A percentile compares a stretch with the other conserved stretches of the same genome.
Conservation (phyloP, 345 rosid species). For the Eucalyptus cladocalyx region DNA sequence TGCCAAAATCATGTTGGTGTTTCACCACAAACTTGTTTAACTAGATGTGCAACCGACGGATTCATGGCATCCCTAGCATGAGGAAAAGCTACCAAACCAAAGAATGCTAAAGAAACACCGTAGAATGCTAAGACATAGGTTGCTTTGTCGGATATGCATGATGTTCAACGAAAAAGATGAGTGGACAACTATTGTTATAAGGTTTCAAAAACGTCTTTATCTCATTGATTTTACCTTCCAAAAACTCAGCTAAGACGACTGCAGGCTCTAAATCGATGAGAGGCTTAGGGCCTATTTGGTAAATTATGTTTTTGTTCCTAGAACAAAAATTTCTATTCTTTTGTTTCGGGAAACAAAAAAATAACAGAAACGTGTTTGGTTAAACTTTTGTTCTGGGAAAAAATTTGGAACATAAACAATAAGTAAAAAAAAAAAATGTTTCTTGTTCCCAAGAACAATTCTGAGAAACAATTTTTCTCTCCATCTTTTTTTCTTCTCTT, state of each 20-base stretch:
- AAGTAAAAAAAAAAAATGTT: no score
- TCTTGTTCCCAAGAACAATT: accelerated
- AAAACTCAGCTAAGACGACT: not conserved
- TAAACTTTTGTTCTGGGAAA: no score
- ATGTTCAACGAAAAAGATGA: not conserved
- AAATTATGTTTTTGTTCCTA: no score
- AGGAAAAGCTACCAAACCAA: not conserved
- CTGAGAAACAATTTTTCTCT: no score
- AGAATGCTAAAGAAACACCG: not conserved
- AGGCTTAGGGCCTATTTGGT: not conserved
- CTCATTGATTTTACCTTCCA: not conserved
- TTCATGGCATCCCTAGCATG: not conserved
- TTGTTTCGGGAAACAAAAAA: no score
- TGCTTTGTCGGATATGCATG: not conserved
- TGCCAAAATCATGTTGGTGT: not conserved
- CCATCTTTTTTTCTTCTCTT: no score
- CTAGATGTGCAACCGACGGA: not conserved
- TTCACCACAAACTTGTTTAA: not conserved
- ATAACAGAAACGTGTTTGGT: accelerated
- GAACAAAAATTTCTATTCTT: no score
- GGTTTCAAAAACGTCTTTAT: not conserved
- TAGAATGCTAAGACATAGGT: not conserved
- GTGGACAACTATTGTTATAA: not conserved
- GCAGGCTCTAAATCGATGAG: not conserved
- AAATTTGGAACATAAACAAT: no score